Base-by-base conservation (phyloP, 352 stramenopile genomes). In the Globisporangium spiculum region DNA sequence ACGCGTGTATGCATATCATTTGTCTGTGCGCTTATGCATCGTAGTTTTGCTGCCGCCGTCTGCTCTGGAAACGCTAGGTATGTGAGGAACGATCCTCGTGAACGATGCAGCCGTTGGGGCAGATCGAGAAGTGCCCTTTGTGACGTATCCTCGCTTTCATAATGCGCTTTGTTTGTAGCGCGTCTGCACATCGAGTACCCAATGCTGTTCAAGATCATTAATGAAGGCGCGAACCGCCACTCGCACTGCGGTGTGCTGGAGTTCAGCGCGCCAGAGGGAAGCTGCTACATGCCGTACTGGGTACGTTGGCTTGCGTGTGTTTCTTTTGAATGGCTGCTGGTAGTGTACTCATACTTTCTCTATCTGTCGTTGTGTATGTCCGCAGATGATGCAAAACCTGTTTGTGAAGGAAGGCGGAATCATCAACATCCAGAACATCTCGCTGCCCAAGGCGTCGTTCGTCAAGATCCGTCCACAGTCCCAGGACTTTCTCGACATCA, bases 211-310 rank as follows among this genome's bases (percentile, higher is more conserved):
- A 96, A 98, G 71, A 84, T 99, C 50, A 90, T 88, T 6, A 97
- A 96, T 56, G 81, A 94, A 72, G 83, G 74, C 12, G 81, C 80
- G 60, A 91, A 95, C 30, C 96, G 92, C 68, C 92, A 86, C 20
- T 99, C 96, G 46, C 98, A 99, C 75, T 99, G 94, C 60, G 97
- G 97, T 67, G 97, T 99, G 32, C 74, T 99, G 52, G 98, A 99
- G 89, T 99, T 99, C 77, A 99, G 97, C 57, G 97, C 98, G 0
- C 89, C 97, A 8, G 97, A 99, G 80, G 98, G 98, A 12, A 98
- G 83, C 18, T 99, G 96, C 78, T 99, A 99, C 83, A 98, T 99
- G 86, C 98, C 98, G 1, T 99, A 98, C 83, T 99, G 98, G 98
- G 88, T 94, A 72, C n/a, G 70, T 65, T 59, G 14, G 3, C 46